Conservation (phyloP, 768 basidiomycete species). For the Dentipellis fragilis region DNA sequence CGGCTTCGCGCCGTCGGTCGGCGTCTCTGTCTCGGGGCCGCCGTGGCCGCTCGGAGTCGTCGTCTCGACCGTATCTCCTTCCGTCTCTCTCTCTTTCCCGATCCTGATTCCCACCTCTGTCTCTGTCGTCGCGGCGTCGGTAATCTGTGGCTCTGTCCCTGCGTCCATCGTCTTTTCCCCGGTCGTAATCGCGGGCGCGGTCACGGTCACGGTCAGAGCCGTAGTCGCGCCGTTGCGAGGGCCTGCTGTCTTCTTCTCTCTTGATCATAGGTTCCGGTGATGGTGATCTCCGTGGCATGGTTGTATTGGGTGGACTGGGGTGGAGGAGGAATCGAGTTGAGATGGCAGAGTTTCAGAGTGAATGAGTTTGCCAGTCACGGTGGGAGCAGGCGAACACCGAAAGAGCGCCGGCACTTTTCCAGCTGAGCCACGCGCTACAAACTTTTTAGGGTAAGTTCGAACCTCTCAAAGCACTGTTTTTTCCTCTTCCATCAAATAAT, state of each 20-base stretch:
- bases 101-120: neutral
- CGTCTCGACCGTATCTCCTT: neutral
- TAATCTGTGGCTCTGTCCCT: neutral
- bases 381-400: no score
- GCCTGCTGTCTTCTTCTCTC: neutral
- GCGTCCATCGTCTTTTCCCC: neutral
- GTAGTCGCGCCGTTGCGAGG: neutral
- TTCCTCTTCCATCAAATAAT: no score
- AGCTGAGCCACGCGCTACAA: no score
- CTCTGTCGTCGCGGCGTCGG: neutral
- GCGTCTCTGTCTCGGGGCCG: conserved; percentile 24
- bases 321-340: no score
- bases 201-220: neutral
- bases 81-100: neutral
- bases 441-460: no score
- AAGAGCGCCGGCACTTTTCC: no score
- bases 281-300: neutral
- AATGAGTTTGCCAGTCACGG: no score
- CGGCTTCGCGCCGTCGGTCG: conserved; percentile 35
- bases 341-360: no score
- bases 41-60: neutral
- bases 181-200: neutral
- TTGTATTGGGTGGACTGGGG: neutral
- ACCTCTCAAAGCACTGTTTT: no score
- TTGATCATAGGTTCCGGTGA: neutral